Conservation (phyloP, 129 eudicot genomes). For the Logfia minima region DNA sequence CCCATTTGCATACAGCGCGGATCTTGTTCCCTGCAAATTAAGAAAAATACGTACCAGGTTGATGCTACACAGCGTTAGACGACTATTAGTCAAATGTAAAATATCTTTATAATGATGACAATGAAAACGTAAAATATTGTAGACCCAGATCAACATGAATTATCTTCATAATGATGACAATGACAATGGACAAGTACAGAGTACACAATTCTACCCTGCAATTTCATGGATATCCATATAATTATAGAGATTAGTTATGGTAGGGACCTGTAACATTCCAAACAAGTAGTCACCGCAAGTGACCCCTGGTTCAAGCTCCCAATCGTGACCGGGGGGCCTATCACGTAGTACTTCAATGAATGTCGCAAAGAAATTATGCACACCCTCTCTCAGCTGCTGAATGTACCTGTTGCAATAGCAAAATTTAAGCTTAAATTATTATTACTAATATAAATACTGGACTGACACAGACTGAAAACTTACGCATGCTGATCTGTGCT, state of each 20-base stretch:
- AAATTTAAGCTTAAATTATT: not conserved
- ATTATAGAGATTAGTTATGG: not conserved
- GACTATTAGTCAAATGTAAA: not conserved
- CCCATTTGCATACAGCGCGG: constrained; percentile 86
- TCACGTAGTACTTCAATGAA: constrained; percentile 96
- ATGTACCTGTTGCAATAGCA: constrained; percentile 60
- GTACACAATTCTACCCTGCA: not conserved
- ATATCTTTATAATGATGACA: not conserved
- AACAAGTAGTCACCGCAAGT: constrained; percentile 97
- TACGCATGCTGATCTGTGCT: constrained; percentile 99
- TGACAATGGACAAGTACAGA: not conserved
- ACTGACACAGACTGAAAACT: constrained; percentile 25
- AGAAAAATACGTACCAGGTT: not conserved
- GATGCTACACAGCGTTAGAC: not conserved
- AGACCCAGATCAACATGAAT: not conserved
- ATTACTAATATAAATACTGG: constrained; percentile 5
- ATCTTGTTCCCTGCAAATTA: constrained; percentile 78
- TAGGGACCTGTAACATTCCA: constrained; percentile 84
- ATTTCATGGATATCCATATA: not conserved
- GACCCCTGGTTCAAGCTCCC: constrained; percentile 99
- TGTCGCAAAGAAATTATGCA: constrained; percentile 94
- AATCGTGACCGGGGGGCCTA: constrained; percentile 98
- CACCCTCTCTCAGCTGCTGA: constrained; percentile 98
- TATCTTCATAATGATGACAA: not conserved
- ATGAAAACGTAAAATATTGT: not conserved